Evolutionary conservation across 2,329 filamentous ascomycete species (phyloP), one percentile per base, ranked within the genome.

Genomic region (Lasiodiplodia citricola): DNA sequence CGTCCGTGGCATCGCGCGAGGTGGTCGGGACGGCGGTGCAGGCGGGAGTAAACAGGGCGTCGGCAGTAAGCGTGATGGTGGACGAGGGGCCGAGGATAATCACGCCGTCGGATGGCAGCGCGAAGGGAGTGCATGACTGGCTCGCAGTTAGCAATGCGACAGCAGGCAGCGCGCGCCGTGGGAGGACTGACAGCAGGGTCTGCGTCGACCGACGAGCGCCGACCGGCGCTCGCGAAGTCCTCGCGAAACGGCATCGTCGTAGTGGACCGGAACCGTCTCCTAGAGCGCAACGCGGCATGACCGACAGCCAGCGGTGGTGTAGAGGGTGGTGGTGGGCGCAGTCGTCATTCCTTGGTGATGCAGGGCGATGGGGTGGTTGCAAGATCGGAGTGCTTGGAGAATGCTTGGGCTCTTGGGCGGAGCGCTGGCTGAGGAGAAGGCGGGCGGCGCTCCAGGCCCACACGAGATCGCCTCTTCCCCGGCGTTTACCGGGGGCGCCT

Each of bases 101-200:
- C 72, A 86, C 76, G 67, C 88, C 89, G 73, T 85, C 82, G 71
- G 86, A 87, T 50, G 88, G 88, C 21, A 91, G 83, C 28, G 87
- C 85, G 74, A 89, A 88, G 35, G 88, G 87, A 23, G 87, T 88
- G 75, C 89, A 91, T 73, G 86, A 85, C 71, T 86, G 52, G n/a
- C 28, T 44, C n/a, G 25, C 51, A 11, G 52, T 68, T 52, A 68
- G 67, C n/a, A 50, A 25, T 13, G 63, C 47, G 57, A 50, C 44
- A 25, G 21, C 44, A 25, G 21, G 35, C 5, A 18, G 6, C 6
- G 66, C 35, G n/a, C 38, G 14, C 13, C 28, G 47, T 35, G 55
- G 18, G 65, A 41, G 57, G 47, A 63, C 66, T 68, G 47, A 63
- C 66, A 52, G 66, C 56, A 44, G 47, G 18, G 56, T 58, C 66